These are phyloP conservation scores for Dryas octopetala DNA, from an alignment of 306 rosid genomes.

Conservation along the genomic window DNA sequence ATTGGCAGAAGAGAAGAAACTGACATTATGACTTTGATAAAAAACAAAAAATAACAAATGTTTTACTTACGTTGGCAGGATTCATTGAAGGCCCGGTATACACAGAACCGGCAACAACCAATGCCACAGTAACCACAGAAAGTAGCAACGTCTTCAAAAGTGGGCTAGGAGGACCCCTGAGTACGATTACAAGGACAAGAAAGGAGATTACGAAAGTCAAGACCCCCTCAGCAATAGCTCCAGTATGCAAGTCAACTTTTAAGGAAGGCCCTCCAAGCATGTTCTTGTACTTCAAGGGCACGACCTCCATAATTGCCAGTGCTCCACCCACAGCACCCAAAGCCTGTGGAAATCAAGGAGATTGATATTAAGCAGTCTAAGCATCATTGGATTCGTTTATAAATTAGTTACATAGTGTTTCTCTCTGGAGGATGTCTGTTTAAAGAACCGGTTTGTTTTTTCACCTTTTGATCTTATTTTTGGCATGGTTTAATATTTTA, in stretches of 20 bases:
- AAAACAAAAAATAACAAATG: constrained; percentile 1
- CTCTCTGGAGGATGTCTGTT: no score
- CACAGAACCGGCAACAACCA: constrained; percentile 60
- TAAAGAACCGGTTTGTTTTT: no score
- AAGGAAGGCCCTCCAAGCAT: constrained; percentile 82
- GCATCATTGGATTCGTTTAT: no score
- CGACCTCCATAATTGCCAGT: constrained; percentile 64
- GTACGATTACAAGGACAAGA: constrained; percentile 61
- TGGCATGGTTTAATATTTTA: no score
- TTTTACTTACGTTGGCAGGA: constrained; percentile 78
- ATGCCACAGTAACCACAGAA: constrained; percentile 48
- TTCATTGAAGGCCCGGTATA: constrained; percentile 92
- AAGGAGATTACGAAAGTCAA: constrained; percentile 75
- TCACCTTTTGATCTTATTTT: no score
- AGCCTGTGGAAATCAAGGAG: constrained; percentile 44
- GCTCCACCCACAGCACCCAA: constrained; percentile 87
- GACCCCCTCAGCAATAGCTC: constrained; percentile 76
- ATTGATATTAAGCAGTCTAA: no score
- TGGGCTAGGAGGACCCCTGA: constrained; percentile 68
- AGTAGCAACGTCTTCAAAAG: constrained; percentile 61
- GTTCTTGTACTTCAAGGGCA: constrained; percentile 63
- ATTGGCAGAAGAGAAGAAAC: neutral
- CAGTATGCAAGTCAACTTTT: constrained; percentile 81
- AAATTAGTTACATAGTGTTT: no score
- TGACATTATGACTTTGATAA: neutral